Evolutionary conservation across 371 early-diverging fungal genomes (phyloP), one percentile per base, ranked within the genome.

Genomic region (Syncephalastrum sp.): DNA sequence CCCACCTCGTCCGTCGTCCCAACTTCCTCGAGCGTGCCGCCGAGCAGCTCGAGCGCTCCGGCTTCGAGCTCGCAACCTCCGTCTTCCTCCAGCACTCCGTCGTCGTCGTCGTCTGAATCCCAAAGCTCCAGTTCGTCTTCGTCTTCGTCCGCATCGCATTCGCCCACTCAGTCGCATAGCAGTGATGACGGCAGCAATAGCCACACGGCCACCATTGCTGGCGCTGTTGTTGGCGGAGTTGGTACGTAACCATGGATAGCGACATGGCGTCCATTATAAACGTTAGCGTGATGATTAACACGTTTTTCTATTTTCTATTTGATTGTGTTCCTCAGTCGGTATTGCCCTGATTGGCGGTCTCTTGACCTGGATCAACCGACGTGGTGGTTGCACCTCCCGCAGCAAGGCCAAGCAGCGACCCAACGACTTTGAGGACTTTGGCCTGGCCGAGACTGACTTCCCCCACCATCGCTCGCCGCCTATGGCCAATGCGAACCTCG

Each of bases 341-440:
- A 43, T 77, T 46, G 72, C 68, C n/a, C 55, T 77, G 46, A 69
- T 77, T 66, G 74, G 65, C 56, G 77, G 77, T 65, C 47, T 70
- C 8, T 47, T 77, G 25, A 63, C 70, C 10, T 77, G 67, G 56
- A 59, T 73, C 13, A 65, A 60, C 38, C 70, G 72, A 25, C 62
- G 67, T 13, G 72, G 70, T 42, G 74, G 53, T 29, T 51, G 25
- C 17, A 51, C 51, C 33, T 33, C 38, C 38, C 38, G 38, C 27
- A 60, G 61, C 24, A 53, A 64, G 29, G 48, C 53, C 14, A 53
- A 64, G n/a, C 68, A 63, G 33, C 63, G 65, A 2, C 53, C 63
- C 5, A 33, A 64, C 15, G 74, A 77, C 21, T 74, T 74, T 58
- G 70, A 74, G 38, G 77, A 77, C 59, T 77, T 71, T 58, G 77